phyloP scores from a whole-genome alignment of 257 asterid genomes.

The Eustoma russellianum region DNA sequence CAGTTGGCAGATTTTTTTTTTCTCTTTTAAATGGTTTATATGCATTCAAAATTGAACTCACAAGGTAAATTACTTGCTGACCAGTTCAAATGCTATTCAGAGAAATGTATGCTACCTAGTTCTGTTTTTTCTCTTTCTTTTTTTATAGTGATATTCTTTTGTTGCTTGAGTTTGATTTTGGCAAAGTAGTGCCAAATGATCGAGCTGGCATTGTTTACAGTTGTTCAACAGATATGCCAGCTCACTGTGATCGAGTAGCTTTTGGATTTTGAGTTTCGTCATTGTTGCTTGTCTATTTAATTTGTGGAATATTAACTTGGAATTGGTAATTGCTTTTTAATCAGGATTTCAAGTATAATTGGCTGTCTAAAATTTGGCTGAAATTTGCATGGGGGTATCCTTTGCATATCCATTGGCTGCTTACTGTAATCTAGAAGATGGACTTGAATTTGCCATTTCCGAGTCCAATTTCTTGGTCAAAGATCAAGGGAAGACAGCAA shows the following conservation, averaged over 20 bases:
- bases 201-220: background rate
- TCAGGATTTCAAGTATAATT: slow-evolving; percentile 29
- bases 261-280: background rate
- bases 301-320: background rate
- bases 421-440: slow-evolving; percentile 41
- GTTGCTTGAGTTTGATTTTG: background rate
- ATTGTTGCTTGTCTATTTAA: slow-evolving; percentile 6
- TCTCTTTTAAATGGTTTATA: background rate
- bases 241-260: slow-evolving; percentile 4
- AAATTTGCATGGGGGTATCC: slow-evolving; percentile 68
- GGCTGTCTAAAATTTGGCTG: slow-evolving; percentile 15
- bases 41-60: background rate
- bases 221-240: slow-evolving; percentile 5
- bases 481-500: slow-evolving; percentile 20
- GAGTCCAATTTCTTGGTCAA: slow-evolving; percentile 30
- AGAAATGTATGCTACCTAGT: background rate
- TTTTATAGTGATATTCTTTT: background rate
- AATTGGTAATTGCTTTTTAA: slow-evolving; percentile 9
- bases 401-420: slow-evolving; percentile 51
- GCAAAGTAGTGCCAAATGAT: background rate
- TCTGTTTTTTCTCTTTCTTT: background rate
- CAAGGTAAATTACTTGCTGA: background rate
- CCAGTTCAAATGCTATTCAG: slow-evolving; percentile 1
- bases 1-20: background rate
- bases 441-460: slow-evolving; percentile 38